Percentiles rank a stretch among this genome's conserved stretches.
Evolutionary conservation across 805 yeast species (phyloP).

Genomic region (Candida loeiensis): DNA sequence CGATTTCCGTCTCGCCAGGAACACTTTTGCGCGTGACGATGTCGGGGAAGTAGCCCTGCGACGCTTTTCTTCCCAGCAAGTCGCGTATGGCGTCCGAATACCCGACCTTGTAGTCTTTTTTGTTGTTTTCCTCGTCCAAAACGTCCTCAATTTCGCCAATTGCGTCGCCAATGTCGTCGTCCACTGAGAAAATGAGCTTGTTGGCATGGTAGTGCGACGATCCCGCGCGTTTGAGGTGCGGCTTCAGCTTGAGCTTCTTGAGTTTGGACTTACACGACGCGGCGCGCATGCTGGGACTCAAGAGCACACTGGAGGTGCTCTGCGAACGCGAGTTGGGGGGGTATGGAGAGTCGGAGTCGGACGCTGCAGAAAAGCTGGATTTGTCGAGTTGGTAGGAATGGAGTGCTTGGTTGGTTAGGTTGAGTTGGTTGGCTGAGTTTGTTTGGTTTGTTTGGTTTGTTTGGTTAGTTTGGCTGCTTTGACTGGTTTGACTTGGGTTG

Average conservation of each 20-base stretch:
- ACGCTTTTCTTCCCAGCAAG: slow-evolving; percentile 11
- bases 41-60: slow-evolving; percentile 11
- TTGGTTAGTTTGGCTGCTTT: no score
- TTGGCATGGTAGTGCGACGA: slow-evolving; percentile 13
- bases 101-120: slow-evolving; percentile 58
- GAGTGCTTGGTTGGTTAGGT: no score
- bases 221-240: slow-evolving; percentile 28
- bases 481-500: no score
- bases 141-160: slow-evolving; percentile 48
- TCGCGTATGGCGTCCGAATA: slow-evolving; percentile 63
- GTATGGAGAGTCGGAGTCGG: not conserved
- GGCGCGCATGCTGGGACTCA: slow-evolving; percentile 15
- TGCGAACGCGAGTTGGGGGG: slow-evolving; percentile 2
- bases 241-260: slow-evolving; percentile 24
- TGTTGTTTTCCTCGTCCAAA: slow-evolving; percentile 34
- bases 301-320: slow-evolving; percentile 11
- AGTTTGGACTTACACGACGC: slow-evolving; percentile 9
- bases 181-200: slow-evolving; percentile 65
- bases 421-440: no score
- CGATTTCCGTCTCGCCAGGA: slow-evolving; percentile 2
- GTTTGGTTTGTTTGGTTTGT: no score
- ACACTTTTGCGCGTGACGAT: not conserved
- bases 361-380: not conserved
- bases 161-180: slow-evolving; percentile 70
- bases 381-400: no score